phyloP scores from a whole-genome alignment of 257 asterid genomes.

The Prunella vulgaris region DNA sequence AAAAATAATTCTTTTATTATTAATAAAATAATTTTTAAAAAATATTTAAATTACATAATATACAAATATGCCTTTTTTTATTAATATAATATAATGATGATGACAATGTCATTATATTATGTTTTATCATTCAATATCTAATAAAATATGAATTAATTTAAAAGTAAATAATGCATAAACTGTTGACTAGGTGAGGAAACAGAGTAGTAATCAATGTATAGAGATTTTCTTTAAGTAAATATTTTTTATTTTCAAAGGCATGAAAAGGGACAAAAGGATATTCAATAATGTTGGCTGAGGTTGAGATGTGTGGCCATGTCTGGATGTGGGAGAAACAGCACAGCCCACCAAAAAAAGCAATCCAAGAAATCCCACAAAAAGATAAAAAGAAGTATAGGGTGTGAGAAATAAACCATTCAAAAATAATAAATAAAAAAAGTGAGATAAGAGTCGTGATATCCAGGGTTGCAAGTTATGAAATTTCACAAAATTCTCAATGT shows the following conservation, averaged over 20 bases:
- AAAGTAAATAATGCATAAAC: not conserved
- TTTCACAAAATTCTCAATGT: not conserved
- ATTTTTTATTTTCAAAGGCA: not conserved
- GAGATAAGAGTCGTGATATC: constrained; percentile 13
- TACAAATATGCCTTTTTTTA: too few species aligned
- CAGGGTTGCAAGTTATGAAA: not conserved
- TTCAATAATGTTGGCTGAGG: not conserved
- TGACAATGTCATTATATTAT: too few species aligned
- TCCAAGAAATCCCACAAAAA: not conserved
- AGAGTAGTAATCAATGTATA: too few species aligned
- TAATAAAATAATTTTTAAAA: too few species aligned
- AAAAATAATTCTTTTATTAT: too few species aligned
- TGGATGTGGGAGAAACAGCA: constrained; percentile 2
- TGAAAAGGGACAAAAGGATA: not conserved
- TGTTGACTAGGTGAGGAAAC: not conserved
- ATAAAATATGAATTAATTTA: not conserved
- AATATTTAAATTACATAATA: too few species aligned
- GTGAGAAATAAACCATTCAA: constrained; percentile 1
- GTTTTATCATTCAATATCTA: not conserved
- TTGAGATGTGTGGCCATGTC: constrained; percentile 17
- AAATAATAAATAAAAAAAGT: not conserved
- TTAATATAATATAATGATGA: too few species aligned
- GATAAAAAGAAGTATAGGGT: not conserved
- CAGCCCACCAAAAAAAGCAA: constrained; percentile 14
- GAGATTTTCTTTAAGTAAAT: too few species aligned